Evolutionary conservation across 108 stramenopile genomes (phyloP), one percentile per base, ranked within the genome.

Genomic region (Discostella stelligeroides): DNA sequence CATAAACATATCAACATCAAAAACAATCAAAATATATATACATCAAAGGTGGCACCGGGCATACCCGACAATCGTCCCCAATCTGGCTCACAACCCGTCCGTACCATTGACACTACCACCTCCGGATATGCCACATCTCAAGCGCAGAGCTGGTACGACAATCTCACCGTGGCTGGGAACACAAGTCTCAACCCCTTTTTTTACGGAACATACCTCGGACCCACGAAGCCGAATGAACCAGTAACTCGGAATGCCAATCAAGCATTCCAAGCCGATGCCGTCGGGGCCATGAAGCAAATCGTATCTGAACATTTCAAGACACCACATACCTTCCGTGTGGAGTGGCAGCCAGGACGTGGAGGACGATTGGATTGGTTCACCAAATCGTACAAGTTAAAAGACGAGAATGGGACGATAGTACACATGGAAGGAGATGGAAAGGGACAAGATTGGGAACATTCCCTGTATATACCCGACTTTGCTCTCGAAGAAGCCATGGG

Each of bases 121-220:
- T 78, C 77, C 40, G 87, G 86, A 5, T 80, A 85, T 61, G 84
- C 86, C 28, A 83, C 79, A 13, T 72, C 80, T 28, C 34, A 71
- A 27, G 88, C 90, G 34, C 78, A 95, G 46, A 84, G 76, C 15
- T 98, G 96, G 96, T 96, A 97, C 72, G 85, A 95, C 61, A 84
- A 81, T 37, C 76, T 98, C 9, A 70, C 81, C 9, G 81, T 83
- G 25, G 79, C 85, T 1, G 86, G 86, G 28, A 94, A 96, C 70
- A 95, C 96, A 15, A 85, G 89, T 7, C 83, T 97, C 72, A 98
- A 98, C 73, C 92, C 95, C 27, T 97, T 94, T 81, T 98, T 97
- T 75, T 98, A 98, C 63, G 96, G 98, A 29, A 94, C 84, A 21
- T 89, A 90, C 58, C 80, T 98, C 41, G 91, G 78, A 14, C 85